Conservation (phyloP, 352 stramenopile genomes). For the Halophytophthora polymorphica region DNA sequence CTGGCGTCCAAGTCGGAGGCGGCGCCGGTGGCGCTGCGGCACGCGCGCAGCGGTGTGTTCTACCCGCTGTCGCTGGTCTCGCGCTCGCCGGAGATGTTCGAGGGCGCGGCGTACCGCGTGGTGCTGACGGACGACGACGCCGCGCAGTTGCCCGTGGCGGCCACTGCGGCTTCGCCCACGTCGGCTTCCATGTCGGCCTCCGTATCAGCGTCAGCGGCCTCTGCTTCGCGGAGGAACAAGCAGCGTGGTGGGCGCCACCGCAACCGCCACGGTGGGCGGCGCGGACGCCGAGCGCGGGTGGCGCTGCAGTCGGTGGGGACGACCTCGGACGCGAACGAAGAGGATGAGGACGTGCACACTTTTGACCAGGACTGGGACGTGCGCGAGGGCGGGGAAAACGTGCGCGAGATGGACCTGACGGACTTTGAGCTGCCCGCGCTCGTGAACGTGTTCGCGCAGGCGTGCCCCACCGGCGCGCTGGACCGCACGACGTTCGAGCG, state of each 20-base stretch:
- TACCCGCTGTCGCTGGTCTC: conserved; percentile 72
- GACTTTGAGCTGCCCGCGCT: conserved; percentile 84
- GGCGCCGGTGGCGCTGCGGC: conserved; percentile 18
- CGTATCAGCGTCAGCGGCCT: background rate
- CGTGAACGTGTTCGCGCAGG: conserved; percentile 80
- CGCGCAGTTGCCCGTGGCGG: background rate
- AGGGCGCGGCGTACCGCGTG: conserved; percentile 40
- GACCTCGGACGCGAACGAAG: conserved; percentile 25
- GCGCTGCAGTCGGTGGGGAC: conserved; percentile 8
- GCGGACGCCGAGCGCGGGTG: conserved; percentile 12
- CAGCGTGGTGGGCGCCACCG: conserved; percentile 7
- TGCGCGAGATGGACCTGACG: conserved; percentile 65
- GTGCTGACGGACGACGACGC: conserved; percentile 22
- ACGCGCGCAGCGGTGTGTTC: conserved; percentile 36
- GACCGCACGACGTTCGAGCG: conserved; percentile 65
- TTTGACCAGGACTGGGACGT: conserved; percentile 13
- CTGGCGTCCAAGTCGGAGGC: conserved; percentile 3
- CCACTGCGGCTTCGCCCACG: background rate
- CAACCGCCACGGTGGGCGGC: conserved; percentile 18
- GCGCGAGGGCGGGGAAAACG: conserved; percentile 32
- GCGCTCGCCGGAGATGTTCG: conserved; percentile 50
- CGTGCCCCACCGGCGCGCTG: conserved; percentile 66
- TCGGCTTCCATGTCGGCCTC: background rate
- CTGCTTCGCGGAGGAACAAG: conserved; percentile 8
- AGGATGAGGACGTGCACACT: conserved; percentile 19